phyloP scores from a whole-genome alignment of 2,329 filamentous ascomycete genomes.

The Tolypocladium endophyticum region DNA sequence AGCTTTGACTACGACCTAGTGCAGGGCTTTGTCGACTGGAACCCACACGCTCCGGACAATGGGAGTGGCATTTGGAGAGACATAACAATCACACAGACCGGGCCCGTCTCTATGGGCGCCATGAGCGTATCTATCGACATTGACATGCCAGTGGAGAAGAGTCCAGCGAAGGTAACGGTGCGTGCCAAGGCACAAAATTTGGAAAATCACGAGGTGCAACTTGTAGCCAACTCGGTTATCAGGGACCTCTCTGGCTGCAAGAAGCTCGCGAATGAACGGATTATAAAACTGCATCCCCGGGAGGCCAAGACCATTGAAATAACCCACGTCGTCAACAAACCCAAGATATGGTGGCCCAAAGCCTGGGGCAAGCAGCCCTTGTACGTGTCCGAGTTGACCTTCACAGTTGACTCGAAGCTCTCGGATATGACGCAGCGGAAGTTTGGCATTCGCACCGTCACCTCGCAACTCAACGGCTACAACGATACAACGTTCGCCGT shows the following conservation, averaged over 20 bases:
- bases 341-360: constrained; percentile 51
- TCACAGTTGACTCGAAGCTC: constrained; percentile 16
- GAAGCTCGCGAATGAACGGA: constrained; percentile 15
- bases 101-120: constrained; percentile 33
- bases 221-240: constrained; percentile 24
- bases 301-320: constrained; percentile 25
- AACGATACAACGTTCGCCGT: constrained; percentile 46
- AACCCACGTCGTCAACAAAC: constrained; percentile 24
- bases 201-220: constrained; percentile 24
- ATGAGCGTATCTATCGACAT: constrained; percentile 35
- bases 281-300: constrained; percentile 24
- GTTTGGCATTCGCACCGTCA: constrained; percentile 27
- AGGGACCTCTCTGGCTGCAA: constrained; percentile 18
- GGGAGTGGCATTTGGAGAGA: constrained; percentile 54
- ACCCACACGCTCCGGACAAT: constrained; percentile 42
- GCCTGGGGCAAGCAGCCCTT: constrained; percentile 47
- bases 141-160: constrained; percentile 7
- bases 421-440: constrained; percentile 15
- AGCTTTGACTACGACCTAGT: constrained; percentile 49
- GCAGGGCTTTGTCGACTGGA: constrained; percentile 24
- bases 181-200: constrained; percentile 28
- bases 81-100: constrained; percentile 43
- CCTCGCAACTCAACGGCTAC: constrained; percentile 35
- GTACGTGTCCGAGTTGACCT: constrained; percentile 26
- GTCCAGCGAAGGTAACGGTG: constrained; percentile 24